Evolutionary conservation across 805 yeast species (phyloP), one percentile per base, ranked within the genome.

Genomic region (Wickerhamomyces hampshirensis): DNA sequence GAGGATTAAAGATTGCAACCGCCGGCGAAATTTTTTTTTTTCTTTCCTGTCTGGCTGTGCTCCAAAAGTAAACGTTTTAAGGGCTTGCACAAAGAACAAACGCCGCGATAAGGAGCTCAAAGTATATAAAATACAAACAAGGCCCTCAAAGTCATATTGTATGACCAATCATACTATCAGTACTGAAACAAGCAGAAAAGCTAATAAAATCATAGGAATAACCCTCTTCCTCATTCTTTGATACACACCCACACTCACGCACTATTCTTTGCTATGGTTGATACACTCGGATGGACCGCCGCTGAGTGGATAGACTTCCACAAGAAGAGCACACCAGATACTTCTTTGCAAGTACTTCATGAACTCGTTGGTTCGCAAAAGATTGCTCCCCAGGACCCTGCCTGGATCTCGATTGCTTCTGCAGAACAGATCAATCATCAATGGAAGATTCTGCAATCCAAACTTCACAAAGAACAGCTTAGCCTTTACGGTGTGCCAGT

Each of bases 401-500:
- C 96, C 4, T 93, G 98, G 98, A 89, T 91, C 52, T 77, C 95
- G 5, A 56, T 87, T 16, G 82, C 84, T 3, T 54, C 84, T 4
- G 61, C 63, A 19, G 81, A 75, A n/a, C 73, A 75, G 46, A 60
- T 91, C 34, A 49, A 55, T 27, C 83, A 79, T 47, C 98, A 91
- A 61, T 86, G 95, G 88, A 69, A 70, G 33, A 74, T 78, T 26
- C 65, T 89, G 30, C 86, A 81, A 53, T 71, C 84, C 12, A 73
- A 71, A 52, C 62, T 73, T 15, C 56, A 76, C 55, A 81, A 75
- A 50, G 44, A 53, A n/a, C 40, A 55, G 0, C 61, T 84, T 28
- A 85, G 87, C 12, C 69, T 91, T 18, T 91, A 80, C 55, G 98
- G 98, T 59, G 98, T 93, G 4, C 98, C 98, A 1, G 73, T 87